Evolutionary conservation across 257 asterid species (phyloP).

Genomic region (Ehretia macrophylla): DNA sequence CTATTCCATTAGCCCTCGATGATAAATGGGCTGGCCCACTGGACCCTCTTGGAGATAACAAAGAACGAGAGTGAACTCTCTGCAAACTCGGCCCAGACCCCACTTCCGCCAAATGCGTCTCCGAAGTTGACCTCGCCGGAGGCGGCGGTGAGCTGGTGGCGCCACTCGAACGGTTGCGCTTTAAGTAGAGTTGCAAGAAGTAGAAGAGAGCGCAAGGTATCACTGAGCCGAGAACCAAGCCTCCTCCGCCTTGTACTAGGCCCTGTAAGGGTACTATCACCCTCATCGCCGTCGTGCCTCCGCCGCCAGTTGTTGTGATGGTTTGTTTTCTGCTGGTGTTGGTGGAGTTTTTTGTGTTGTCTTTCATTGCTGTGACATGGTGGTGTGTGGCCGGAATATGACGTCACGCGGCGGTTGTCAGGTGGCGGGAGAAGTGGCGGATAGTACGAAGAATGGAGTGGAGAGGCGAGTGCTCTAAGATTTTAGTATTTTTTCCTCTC

Average conservation of each 20-base stretch:
- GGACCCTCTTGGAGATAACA: constrained; percentile 42
- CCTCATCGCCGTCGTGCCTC: constrained; percentile 56
- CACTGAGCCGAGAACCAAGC: constrained; percentile 55
- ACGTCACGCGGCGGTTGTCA: background rate
- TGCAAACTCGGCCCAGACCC: constrained; percentile 30
- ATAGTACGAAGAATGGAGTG: background rate
- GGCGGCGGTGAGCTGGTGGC: constrained; percentile 16
- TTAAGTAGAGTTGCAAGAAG: constrained; percentile 56
- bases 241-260: constrained; percentile 66
- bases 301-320: constrained; percentile 33
- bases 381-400: background rate
- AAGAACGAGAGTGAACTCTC: constrained; percentile 49
- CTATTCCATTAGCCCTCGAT: constrained; percentile 38
- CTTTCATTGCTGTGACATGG: constrained; percentile 40
- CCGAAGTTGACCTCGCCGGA: constrained; percentile 24
- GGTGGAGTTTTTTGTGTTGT: constrained; percentile 11
- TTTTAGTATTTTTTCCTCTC: too few species aligned
- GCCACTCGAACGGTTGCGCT: constrained; percentile 33
- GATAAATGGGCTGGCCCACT: constrained; percentile 40
- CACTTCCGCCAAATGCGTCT: constrained; percentile 25
- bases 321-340: constrained; percentile 10
- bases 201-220: constrained; percentile 71
- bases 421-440: background rate
- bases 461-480: background rate
- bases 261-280: constrained; percentile 76